Conservation (phyloP, 106 monocot genomes). For the Ottelia alismoides region DNA sequence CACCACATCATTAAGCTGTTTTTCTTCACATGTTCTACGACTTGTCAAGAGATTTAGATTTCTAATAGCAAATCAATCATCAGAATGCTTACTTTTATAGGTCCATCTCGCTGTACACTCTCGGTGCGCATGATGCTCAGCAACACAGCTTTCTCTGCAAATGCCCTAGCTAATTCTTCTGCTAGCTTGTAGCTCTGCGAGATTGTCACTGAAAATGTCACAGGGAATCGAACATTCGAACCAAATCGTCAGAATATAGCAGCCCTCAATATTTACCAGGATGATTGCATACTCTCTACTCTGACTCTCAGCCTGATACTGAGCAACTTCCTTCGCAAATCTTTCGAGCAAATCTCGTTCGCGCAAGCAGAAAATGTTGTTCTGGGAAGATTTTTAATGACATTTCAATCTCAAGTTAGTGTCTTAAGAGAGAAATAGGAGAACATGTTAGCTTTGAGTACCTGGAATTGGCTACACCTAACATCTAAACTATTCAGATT, state of each 20-base stretch:
- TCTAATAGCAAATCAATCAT: not conserved
- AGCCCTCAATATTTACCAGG: conserved; percentile 25
- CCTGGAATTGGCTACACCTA: conserved; percentile 71
- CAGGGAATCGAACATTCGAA: too few species aligned
- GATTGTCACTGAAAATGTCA: too few species aligned
- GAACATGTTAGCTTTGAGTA: too few species aligned
- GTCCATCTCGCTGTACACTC: conserved; percentile 17
- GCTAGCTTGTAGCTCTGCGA: conserved; percentile 76
- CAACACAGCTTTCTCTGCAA: conserved; percentile 60
- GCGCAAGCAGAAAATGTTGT: conserved; percentile 68
- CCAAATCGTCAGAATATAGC: not conserved
- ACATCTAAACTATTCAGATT: conserved; percentile 36
- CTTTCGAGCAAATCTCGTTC: conserved; percentile 65
- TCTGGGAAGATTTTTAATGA: too few species aligned
- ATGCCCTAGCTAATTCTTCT: conserved; percentile 73
- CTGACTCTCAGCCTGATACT: conserved; percentile 48
- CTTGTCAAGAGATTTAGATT: too few species aligned
- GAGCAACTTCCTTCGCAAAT: conserved; percentile 50
- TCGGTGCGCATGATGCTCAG: conserved; percentile 40
- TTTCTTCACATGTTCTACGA: not conserved
- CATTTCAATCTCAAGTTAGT: conserved; percentile 29
- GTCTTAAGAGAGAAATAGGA: too few species aligned
- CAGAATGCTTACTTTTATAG: conserved; percentile 45
- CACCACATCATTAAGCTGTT: not conserved
- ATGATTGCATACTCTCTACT: conserved; percentile 58